phyloP scores from a whole-genome alignment of 495 filamentous ascomycete species.

The Cenococcum geophilum region DNA sequence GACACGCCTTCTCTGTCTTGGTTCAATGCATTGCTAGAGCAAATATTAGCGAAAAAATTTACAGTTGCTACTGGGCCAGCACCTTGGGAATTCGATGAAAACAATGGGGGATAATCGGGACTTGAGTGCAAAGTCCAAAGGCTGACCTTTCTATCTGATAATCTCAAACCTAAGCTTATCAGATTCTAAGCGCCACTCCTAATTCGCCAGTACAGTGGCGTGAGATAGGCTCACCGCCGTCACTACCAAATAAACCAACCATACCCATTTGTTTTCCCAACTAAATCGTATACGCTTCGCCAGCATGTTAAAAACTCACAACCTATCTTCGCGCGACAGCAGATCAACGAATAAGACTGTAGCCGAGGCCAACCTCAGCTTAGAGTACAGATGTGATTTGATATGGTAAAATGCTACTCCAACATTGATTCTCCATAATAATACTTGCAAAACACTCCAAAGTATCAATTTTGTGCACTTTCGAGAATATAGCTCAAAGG shows the following conservation, averaged over 20 bases:
- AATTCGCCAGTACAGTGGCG: constrained; percentile 5
- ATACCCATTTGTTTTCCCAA: background rate
- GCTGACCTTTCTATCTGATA: background rate
- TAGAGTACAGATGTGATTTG: background rate
- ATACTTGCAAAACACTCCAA: background rate
- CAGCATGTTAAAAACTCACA: background rate
- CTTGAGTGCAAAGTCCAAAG: too few relatives aligned
- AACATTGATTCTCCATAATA: background rate
- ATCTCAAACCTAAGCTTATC: background rate
- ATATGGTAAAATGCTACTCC: background rate
- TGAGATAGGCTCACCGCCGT: background rate
- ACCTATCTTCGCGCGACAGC: background rate
- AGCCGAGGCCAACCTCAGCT: background rate
- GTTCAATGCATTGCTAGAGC: too few relatives aligned
- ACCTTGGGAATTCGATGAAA: too few relatives aligned
- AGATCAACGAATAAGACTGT: too few relatives aligned
- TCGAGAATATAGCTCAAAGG: background rate
- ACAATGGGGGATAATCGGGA: too few relatives aligned
- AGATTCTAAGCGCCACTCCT: background rate
- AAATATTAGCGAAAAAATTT: too few relatives aligned
- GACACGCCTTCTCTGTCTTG: too few relatives aligned
- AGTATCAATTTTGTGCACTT: constrained; percentile 3
- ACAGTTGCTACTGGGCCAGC: too few relatives aligned
- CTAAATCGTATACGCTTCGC: background rate
- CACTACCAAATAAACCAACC: background rate